Conservation (phyloP, 345 rosid species). For the Schrenkiella parvula region DNA sequence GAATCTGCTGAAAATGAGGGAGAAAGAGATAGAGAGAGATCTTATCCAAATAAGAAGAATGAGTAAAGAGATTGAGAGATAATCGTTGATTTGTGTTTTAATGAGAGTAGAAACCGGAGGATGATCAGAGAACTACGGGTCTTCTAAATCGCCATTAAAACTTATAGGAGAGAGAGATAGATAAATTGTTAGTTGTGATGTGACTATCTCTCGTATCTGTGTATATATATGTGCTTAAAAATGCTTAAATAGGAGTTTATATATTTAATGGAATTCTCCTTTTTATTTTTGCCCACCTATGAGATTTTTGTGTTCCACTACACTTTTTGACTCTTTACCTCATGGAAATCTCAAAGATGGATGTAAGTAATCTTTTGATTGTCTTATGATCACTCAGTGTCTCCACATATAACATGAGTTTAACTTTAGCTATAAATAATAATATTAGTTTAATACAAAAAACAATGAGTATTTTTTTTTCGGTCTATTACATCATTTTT, state of each 20-base stretch:
- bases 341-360: conserved; percentile 31
- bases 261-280: conserved; percentile 24
- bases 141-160: conserved; percentile 39
- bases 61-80: conserved; percentile 36
- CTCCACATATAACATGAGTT: conserved; percentile 1
- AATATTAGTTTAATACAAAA: too few relatives aligned
- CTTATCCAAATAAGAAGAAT: conserved; percentile 50
- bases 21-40: conserved; percentile 32
- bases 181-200: conserved; percentile 34
- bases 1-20: conserved; percentile 26
- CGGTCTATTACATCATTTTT: background rate
- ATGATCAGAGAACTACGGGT: conserved; percentile 48
- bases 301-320: conserved; percentile 28
- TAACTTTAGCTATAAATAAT: too few relatives aligned
- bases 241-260: background rate
- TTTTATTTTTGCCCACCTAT: conserved; percentile 1
- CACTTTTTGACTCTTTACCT: conserved; percentile 34
- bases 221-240: background rate
- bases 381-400: conserved; percentile 22
- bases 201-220: conserved; percentile 35
- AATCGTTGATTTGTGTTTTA: conserved; percentile 28
- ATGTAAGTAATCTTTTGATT: conserved; percentile 14
- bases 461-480: background rate
- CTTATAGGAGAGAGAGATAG: conserved; percentile 19
- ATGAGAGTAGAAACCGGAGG: conserved; percentile 46